phyloP scores from a whole-genome alignment of 257 asterid genomes.

The Anisodus tanguticus region DNA sequence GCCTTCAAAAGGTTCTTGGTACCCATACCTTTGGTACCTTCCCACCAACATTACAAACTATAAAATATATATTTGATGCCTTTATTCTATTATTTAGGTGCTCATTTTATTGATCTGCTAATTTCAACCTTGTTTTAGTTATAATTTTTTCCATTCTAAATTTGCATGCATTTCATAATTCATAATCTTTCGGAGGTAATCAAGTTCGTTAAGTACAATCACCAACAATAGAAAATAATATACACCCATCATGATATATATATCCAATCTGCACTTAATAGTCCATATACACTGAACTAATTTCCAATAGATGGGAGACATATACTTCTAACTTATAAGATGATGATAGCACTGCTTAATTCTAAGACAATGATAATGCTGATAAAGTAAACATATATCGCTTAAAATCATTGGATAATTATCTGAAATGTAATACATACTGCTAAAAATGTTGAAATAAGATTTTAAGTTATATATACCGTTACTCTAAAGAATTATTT shows the following conservation, averaged over 20 bases:
- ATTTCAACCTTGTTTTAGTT: neutral
- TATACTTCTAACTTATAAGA: neutral
- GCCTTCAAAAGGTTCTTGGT: neutral
- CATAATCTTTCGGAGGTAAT: neutral
- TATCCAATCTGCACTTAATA: neutral
- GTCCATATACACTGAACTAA: neutral
- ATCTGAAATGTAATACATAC: neutral
- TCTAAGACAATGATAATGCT: neutral
- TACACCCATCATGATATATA: neutral
- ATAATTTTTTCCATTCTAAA: neutral
- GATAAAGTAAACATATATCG: neutral
- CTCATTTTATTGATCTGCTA: neutral
- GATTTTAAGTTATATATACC: too few relatives aligned
- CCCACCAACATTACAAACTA: neutral
- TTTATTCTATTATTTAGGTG: slow-evolving; percentile 2
- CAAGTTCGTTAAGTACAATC: neutral
- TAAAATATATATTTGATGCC: neutral
- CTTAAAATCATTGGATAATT: neutral
- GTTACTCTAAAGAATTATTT: too few relatives aligned
- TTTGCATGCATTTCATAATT: neutral
- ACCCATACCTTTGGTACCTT: neutral
- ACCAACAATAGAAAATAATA: neutral
- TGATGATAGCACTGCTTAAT: neutral
- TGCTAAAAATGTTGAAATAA: neutral
- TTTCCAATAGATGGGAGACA: slow-evolving; percentile 4